Conservation (phyloP, 495 filamentous ascomycete genomes). For the Neurospora sp. region DNA sequence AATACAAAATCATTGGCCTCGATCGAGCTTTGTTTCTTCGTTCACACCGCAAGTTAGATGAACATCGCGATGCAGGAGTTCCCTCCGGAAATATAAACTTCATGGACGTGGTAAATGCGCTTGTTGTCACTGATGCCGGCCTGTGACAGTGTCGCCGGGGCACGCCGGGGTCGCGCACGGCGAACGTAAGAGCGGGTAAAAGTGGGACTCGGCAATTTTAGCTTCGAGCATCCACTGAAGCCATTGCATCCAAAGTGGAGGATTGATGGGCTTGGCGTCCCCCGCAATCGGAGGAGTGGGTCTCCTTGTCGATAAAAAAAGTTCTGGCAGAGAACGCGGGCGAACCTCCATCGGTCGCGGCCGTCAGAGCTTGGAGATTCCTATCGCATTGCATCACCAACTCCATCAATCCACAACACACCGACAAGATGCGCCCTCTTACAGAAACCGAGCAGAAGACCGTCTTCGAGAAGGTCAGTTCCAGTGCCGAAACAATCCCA, state of each 20-base stretch:
- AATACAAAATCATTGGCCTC: no score
- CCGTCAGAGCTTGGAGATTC: not conserved
- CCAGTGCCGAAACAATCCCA: not conserved
- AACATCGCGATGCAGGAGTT: no score
- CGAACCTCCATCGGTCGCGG: not conserved
- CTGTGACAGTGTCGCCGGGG: not conserved
- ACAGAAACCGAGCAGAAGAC: constrained; percentile 62
- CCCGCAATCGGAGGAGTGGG: not conserved
- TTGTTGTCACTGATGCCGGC: not conserved
- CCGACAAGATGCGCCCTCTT: constrained; percentile 54
- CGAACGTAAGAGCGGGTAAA: constrained; percentile 13
- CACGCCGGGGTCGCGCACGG: not conserved
- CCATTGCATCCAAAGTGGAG: not conserved
- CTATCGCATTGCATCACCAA: not conserved
- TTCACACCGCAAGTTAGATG: no score
- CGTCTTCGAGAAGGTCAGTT: constrained; percentile 58
- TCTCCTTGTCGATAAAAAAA: not conserved
- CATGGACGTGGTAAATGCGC: not conserved
- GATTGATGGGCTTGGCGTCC: not conserved
- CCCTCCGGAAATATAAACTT: not conserved
- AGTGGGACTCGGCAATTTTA: constrained; percentile 8
- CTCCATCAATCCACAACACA: not conserved
- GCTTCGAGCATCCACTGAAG: not conserved
- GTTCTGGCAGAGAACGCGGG: not conserved
- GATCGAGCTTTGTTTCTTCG: no score